Percentiles rank a stretch among this genome's conserved stretches.
phyloP scores from a whole-genome alignment of 306 rosid genomes.

The Trifolium fragiferum region DNA sequence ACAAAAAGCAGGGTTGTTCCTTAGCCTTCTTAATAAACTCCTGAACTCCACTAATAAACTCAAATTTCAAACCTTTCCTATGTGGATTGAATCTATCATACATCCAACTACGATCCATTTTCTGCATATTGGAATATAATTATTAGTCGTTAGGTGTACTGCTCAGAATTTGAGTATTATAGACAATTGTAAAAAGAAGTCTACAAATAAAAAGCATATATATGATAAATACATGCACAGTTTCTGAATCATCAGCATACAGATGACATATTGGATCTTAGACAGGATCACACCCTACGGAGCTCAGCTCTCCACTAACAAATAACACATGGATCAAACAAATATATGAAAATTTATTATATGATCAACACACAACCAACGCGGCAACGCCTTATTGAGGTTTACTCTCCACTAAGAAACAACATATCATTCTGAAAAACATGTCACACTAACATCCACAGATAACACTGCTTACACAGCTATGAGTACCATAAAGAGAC shows the following conservation, averaged over 20 bases:
- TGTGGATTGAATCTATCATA: slow-evolving; percentile 12
- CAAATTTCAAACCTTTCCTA: background rate
- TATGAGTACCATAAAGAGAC: background rate
- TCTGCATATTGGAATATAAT: slow-evolving; percentile 9
- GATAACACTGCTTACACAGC: background rate
- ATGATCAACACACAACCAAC: background rate
- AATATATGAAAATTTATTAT: background rate
- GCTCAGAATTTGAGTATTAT: background rate
- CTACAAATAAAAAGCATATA: background rate
- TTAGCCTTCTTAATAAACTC: slow-evolving; percentile 27
- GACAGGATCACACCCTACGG: background rate
- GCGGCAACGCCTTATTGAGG: background rate
- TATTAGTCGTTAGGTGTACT: background rate
- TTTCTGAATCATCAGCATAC: background rate
- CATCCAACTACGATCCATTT: slow-evolving; percentile 24
- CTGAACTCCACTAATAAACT: slow-evolving; percentile 10
- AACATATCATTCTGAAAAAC: background rate
- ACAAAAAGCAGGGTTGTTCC: slow-evolving; percentile 23
- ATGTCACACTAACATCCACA: slow-evolving; percentile 1
- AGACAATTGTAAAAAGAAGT: background rate
- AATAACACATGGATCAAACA: background rate
- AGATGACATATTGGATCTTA: background rate
- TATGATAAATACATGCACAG: background rate
- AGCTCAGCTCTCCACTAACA: slow-evolving; percentile 5
- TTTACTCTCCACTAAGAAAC: background rate